A percentile compares a stretch with the other conserved stretches of the same genome.
Evolutionary conservation across 371 early-diverging fungal genomes (phyloP).

Genomic region (Nematocida sp.): DNA sequence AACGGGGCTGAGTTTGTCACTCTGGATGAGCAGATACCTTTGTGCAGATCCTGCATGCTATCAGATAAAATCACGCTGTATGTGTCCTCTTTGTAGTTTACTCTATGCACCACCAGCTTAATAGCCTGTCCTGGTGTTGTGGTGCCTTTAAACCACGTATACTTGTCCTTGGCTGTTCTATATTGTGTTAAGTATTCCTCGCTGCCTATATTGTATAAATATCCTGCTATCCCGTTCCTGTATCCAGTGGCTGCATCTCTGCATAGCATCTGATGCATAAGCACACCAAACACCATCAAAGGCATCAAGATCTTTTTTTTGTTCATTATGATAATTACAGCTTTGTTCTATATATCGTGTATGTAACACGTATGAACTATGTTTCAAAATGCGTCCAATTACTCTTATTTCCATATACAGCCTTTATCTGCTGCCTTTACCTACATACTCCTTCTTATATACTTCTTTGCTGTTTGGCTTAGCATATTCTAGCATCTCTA

Average conservation of each 20-base stretch:
- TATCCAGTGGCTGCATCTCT: background rate
- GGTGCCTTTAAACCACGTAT: constrained; percentile 12
- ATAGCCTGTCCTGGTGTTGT: background rate
- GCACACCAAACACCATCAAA: too few species aligned
- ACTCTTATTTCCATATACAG: too few species aligned
- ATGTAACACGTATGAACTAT: too few species aligned
- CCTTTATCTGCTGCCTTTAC: too few species aligned
- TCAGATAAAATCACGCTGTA: constrained; percentile 33
- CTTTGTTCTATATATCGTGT: too few species aligned
- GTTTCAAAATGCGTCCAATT: too few species aligned
- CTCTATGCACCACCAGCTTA: constrained; percentile 3
- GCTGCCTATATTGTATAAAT: constrained; percentile 38
- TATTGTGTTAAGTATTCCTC: background rate
- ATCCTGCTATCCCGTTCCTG: constrained; percentile 8
- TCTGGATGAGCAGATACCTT: background rate
- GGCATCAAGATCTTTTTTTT: too few species aligned
- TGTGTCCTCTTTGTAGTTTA: background rate
- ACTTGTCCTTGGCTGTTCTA: background rate
- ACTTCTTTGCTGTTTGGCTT: too few species aligned
- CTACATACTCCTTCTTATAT: too few species aligned
- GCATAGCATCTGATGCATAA: background rate
- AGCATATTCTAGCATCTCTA: too few species aligned
- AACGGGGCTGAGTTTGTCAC: background rate
- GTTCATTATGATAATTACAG: too few species aligned
- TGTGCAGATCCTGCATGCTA: background rate